phyloP scores from a whole-genome alignment of 225 moss, liverwort and hornwort genomes.

The Climacium dendroides region DNA sequence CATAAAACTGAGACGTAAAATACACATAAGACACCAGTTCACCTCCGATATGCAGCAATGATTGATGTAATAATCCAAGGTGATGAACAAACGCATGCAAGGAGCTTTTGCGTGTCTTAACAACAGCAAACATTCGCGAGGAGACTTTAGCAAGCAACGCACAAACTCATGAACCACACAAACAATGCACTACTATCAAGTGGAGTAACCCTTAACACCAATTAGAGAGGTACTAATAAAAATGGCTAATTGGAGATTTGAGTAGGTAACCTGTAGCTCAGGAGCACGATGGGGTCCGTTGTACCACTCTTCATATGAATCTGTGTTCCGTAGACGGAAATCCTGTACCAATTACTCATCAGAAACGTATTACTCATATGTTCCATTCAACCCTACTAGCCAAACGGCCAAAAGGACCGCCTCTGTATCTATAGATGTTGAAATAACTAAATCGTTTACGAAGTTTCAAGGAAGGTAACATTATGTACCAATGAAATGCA shows the following conservation, averaged over 20 bases:
- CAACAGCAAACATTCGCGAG: background rate
- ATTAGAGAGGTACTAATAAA: background rate
- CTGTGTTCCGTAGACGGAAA: slow-evolving; percentile 59
- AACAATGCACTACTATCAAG: background rate
- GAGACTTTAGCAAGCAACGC: background rate
- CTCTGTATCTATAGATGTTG: background rate
- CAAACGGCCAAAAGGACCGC: background rate
- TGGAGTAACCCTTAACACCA: background rate
- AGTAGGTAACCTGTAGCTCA: slow-evolving; percentile 50
- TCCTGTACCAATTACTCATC: slow-evolving; percentile 36
- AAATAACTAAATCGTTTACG: background rate
- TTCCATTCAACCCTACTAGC: background rate
- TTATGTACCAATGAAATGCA: background rate
- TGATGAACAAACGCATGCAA: background rate
- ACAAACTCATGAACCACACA: background rate
- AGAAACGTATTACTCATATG: background rate
- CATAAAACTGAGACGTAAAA: background rate
- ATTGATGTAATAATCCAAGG: background rate
- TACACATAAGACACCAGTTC: background rate
- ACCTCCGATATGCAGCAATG: background rate
- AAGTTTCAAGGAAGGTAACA: background rate
- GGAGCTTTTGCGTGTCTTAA: background rate
- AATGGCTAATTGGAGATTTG: background rate
- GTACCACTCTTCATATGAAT: slow-evolving; percentile 85
- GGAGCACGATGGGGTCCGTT: slow-evolving; percentile 79